Evolutionary conservation across 164 flowering plant genomes (phyloP), one percentile per base, ranked within the genome.

Genomic region (Tetrastigma voinierianum): DNA sequence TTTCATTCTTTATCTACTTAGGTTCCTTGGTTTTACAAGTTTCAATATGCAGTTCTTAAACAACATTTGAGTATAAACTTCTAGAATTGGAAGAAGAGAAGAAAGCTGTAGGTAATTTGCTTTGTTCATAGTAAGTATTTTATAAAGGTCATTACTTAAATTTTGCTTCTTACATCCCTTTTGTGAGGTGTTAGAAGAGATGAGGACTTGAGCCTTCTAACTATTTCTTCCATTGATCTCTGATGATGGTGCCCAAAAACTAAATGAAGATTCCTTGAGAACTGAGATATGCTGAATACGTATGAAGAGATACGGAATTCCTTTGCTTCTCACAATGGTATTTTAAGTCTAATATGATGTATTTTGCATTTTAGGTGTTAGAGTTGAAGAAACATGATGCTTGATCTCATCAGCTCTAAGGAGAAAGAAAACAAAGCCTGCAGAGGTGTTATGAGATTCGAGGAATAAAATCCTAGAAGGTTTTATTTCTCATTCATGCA

Each of bases 401-500:
- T 58, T 98, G 93, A 76, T 87, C 95, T 74, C 99, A n/a, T n/a
- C n/a, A 93, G 67, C 72, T 96, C 2, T 68, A 93, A 67, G 84
- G 91, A 71, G 98, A 96, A 65, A 96, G 93, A 58, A 98, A 96
- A n/a, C 67, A 96, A n/a, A 96, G 91, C 48, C 71, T 90, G 99
- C 69, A 98, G 98, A 96, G 62, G 96, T 96, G n/a, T n/a, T 97
- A 93, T 64, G 99, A 96, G 72, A 96, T 96, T 65, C 99, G 90
- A 2, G 89, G 89, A 72, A 96, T 93, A 67, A 96, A 93, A 73
- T 40, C 87, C 46, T 97, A 93, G 62, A 96, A 96, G 97, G 98
- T 95, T 62, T 56, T 8, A 57, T 8, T 56, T 55, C n/a, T n/a
- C n/a, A n/a, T n/a, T n/a, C n/a, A n/a, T 67, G 0, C 53, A n/a